Evolutionary conservation across 208 protist species (phyloP).

Genomic region (Crithidia bombi): DNA sequence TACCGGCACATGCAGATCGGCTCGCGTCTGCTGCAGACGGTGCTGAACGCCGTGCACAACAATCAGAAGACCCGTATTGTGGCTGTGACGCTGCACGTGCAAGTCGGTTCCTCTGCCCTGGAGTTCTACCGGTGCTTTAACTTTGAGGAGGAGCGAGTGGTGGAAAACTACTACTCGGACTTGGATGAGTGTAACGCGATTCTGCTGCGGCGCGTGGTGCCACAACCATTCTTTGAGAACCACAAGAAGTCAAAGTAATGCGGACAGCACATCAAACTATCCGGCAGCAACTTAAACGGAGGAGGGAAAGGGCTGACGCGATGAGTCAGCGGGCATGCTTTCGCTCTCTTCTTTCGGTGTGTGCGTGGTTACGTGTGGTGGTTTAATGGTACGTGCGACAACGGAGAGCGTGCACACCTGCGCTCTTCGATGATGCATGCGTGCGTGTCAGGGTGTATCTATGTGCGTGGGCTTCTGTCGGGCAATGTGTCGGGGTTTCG

Average conservation of each 20-base stretch:
- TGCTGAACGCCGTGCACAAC: constrained; percentile 59
- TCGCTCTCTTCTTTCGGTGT: neutral
- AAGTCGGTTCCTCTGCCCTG: constrained; percentile 78
- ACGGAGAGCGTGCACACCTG: too few relatives aligned
- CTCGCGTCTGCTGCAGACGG: constrained; percentile 60
- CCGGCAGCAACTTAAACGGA: too few relatives aligned
- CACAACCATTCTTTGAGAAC: constrained; percentile 50
- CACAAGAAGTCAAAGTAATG: constrained; percentile 48
- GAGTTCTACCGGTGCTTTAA: constrained; percentile 86
- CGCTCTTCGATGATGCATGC: too few relatives aligned
- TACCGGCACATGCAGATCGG: constrained; percentile 92
- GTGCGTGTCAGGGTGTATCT: too few relatives aligned
- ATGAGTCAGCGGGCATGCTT: too few relatives aligned
- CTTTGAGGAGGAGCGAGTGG: constrained; percentile 62
- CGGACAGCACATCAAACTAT: neutral
- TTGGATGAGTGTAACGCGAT: constrained; percentile 82
- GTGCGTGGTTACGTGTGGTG: neutral
- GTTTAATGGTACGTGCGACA: too few relatives aligned
- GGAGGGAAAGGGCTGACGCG: too few relatives aligned
- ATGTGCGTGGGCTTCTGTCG: too few relatives aligned
- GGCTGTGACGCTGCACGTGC: constrained; percentile 82
- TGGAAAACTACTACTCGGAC: constrained; percentile 85
- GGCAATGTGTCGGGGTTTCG: too few relatives aligned
- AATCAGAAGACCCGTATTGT: constrained; percentile 58
- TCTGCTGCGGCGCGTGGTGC: constrained; percentile 60